Evolutionary conservation across 192 early-diverging fungal species (phyloP).

Genomic region (Piromyces finnis): DNA sequence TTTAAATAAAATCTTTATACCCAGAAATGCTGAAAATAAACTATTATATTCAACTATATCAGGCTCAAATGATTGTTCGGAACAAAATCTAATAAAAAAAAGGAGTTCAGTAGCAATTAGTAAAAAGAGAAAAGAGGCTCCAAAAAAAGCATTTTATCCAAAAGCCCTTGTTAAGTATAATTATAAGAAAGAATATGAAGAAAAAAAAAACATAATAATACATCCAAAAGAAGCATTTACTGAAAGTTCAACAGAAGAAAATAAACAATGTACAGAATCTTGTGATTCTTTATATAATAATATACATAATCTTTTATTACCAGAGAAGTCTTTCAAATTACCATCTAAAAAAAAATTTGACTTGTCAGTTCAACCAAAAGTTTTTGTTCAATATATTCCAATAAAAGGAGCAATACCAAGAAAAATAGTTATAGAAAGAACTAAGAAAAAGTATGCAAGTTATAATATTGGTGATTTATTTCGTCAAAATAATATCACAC

Average conservation of each 20-base stretch:
- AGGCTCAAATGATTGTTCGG: not conserved
- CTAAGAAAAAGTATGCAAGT: not conserved
- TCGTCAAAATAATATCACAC: not conserved
- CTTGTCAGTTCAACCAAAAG: not conserved
- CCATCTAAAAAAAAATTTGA: not conserved
- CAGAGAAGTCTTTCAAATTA: not conserved
- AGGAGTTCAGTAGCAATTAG: not conserved
- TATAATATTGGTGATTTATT: not conserved
- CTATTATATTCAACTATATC: not conserved
- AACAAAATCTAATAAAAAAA: not conserved
- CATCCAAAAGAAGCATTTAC: not conserved
- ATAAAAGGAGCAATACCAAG: not conserved
- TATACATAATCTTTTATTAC: not conserved
- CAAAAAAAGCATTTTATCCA: not conserved
- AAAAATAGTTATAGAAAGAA: not conserved
- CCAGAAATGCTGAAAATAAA: not conserved
- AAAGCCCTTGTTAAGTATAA: not conserved
- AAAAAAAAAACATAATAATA: not conserved
- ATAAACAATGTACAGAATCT: not conserved
- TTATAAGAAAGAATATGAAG: not conserved
- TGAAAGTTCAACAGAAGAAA: not conserved
- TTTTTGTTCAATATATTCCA: not conserved
- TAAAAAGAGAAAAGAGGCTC: not conserved
- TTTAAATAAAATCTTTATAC: not conserved
- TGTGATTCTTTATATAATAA: not conserved